Base-by-base conservation (phyloP, 257 asterid species). In the Rubia yunnanensis region DNA sequence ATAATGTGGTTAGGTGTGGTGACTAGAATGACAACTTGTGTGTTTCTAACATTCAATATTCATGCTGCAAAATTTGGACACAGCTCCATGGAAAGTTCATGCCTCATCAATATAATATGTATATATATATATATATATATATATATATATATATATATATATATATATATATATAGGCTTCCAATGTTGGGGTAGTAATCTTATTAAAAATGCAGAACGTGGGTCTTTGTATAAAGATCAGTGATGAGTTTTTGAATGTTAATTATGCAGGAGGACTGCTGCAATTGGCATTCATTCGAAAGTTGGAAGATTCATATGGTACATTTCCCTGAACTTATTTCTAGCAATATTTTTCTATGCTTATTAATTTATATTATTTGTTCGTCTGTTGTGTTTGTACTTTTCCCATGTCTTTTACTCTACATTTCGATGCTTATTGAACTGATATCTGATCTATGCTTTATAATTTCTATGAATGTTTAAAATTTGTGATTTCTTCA, bases 291-390 rank as follows among this genome's bases (percentile, higher is more conserved):
- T 84, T 76, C 74, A 88, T 88, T 65, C 64, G 82, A 67, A 84
- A 75, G 80, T 64, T 88, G 86, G 96, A 88, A 79, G 95, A 88
- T 74, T 74, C 95, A 76, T 73, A 79, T 61, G 95, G 96, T 88
- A 82, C 30, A 31, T 49, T 50, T 65, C 28, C n/a, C 17, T 10
- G 15, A 46, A n/a, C 65, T 71, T 64, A 74, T 82, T 68, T 66
- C 46, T 26, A 68, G 72, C 69, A 26, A 35, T 64, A 68, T 9
- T 26, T 13, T 68, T 54, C 53, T 28, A 18, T 39, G 7, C 41
- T 28, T 23, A 9, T 70, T 35, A 28, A 34, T 60, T 17, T 7
- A 13, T 7, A 36, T 72, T 36, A 60, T 27, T 14, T 15, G 18
- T 31, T 20, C 14, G 60, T 22, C 4, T 30, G 35, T 14, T 34